phyloP scores from a whole-genome alignment of 108 stramenopile genomes.

The Cyclostephanos tholiformis region DNA sequence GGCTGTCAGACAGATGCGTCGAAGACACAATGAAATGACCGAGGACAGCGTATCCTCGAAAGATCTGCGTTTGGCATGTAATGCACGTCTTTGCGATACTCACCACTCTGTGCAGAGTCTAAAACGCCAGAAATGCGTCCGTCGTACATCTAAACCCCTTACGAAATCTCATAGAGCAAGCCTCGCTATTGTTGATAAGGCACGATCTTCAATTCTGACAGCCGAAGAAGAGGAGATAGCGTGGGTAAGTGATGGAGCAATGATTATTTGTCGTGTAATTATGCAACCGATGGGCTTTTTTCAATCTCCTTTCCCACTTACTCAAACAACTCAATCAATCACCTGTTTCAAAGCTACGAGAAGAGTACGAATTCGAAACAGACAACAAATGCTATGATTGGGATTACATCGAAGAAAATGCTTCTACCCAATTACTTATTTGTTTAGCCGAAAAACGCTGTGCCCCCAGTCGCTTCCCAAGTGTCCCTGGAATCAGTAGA shows the following conservation, averaged over 20 bases:
- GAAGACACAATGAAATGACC: slow-evolving; percentile 17
- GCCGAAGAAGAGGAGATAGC: slow-evolving; percentile 32
- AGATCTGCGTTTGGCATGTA: slow-evolving; percentile 29
- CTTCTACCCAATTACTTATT: slow-evolving; percentile 6
- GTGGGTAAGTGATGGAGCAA: slow-evolving; percentile 15
- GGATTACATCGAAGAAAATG: slow-evolving; percentile 39
- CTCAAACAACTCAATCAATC: no score
- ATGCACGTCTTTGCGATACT: slow-evolving; percentile 18
- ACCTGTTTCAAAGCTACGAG: slow-evolving; percentile 21
- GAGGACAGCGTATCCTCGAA: slow-evolving; percentile 13
- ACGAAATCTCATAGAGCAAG: slow-evolving; percentile 3
- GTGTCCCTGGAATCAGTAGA: slow-evolving; percentile 21
- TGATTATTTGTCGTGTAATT: not conserved
- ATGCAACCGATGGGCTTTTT: not conserved
- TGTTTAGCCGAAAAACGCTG: slow-evolving; percentile 23
- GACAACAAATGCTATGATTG: slow-evolving; percentile 35
- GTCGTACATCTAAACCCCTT: not conserved
- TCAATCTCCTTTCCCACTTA: not conserved
- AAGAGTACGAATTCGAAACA: slow-evolving; percentile 34
- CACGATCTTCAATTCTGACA: slow-evolving; percentile 18
- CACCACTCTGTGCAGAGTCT: not conserved
- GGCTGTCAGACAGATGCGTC: slow-evolving; percentile 18
- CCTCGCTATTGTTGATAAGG: not conserved
- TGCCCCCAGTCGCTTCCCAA: slow-evolving; percentile 15
- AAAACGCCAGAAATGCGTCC: not conserved